These are phyloP conservation scores for Pisolithus thermaeus DNA, from an alignment of 1,284 basidiomycete genomes.

Conservation along the genomic window DNA sequence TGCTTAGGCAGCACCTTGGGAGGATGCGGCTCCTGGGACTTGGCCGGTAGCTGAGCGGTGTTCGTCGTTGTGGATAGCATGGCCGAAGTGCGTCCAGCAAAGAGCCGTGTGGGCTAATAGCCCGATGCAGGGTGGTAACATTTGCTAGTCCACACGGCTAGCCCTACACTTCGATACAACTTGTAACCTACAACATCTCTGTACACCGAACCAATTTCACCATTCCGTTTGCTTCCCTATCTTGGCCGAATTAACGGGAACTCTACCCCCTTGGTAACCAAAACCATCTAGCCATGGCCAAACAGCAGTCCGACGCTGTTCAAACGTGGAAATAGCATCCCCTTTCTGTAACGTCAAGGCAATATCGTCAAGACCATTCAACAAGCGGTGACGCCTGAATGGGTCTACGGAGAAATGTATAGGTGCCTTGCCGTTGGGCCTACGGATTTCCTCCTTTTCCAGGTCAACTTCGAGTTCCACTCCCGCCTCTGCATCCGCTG, in stretches of 20 bases:
- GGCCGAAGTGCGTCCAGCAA: constrained; percentile 1
- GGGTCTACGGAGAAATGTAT: constrained; percentile 78
- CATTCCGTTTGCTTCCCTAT: constrained; percentile 68
- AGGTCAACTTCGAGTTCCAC: constrained; percentile 86
- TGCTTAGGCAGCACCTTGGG: constrained; percentile 14
- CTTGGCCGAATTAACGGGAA: constrained; percentile 47
- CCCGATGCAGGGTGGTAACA: no score
- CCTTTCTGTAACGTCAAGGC: constrained; percentile 83
- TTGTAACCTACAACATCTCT: neutral
- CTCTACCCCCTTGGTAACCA: constrained; percentile 76
- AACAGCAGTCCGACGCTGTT: constrained; percentile 62
- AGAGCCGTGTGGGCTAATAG: neutral
- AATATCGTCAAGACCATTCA: constrained; percentile 94
- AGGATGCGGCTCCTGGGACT: constrained; percentile 9
- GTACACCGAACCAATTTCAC: constrained; percentile 37
- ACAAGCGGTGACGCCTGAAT: constrained; percentile 86
- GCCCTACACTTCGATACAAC: neutral
- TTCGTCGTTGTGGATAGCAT: constrained; percentile 15
- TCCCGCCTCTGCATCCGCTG: constrained; percentile 77
- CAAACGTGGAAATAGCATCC: constrained; percentile 67
- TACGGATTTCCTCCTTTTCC: constrained; percentile 79
- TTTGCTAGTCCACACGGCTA: neutral
- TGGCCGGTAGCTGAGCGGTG: constrained; percentile 10
- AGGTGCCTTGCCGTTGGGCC: constrained; percentile 66
- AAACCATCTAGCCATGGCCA: constrained; percentile 97